Base-by-base conservation (phyloP, 108 stramenopile genomes). In the Cyclotella sp. region DNA sequence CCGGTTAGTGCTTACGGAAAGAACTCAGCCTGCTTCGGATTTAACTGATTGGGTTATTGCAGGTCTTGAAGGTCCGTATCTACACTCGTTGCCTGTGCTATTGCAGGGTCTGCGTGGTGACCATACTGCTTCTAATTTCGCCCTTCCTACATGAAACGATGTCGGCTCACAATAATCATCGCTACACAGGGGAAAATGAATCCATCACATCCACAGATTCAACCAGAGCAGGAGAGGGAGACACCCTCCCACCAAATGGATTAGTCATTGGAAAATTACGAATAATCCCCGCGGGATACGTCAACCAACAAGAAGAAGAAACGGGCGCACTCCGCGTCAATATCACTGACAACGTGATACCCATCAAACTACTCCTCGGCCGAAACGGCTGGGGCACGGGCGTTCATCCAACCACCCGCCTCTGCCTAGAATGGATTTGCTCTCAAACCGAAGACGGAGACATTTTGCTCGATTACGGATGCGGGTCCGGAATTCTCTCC, bases 401-500 rank as follows among this genome's bases (percentile, higher is more conserved):
- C 8, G 90, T 90, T 45, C 92, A 93, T 67, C 88, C 89, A 15
- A 89, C 92, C 0, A 93, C 92, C 34, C 85, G 89, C 44, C 78
- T 93, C 16, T 93, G 92, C 66, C 64, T 93, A 41, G 78, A 85
- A 72, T 93, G 86, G 81, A 61, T 91, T 39, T 47, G 29, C 29
- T 19, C 39, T n/a, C 22, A 46, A 18, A 62, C 60, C 0, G 10
- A 41, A 16, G 60, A 71, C 18, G 76, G 76, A 40, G 76, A 77
- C 41, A 46, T 70, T 18, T 19, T 91, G 11, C 75, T 93, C 53
- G 92, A 93, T 68, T 93, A 93, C 74, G 92, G 92, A 47, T 70
- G 87, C 45, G 92, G 92, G 15, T 87, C 87, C 13, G 92, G 92
- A 44, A 84, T 90, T 16, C 75, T 93, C 44, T 90, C 89, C 26